phyloP scores from a whole-genome alignment of 176 grass and related monocot species.

The Neostapfia colusana region DNA sequence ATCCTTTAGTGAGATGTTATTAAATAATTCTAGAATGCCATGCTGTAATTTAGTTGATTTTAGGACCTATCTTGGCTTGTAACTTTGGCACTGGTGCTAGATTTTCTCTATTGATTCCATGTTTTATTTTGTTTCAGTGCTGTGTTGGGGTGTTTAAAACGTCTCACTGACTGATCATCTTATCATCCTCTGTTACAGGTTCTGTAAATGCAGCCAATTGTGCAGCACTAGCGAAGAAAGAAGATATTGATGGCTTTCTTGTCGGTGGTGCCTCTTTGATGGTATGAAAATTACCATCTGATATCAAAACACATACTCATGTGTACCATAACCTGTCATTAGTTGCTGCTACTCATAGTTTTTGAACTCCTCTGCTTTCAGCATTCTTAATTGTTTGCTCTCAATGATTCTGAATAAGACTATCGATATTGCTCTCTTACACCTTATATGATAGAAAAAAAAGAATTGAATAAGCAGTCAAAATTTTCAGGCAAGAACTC shows the following conservation, averaged over 20 bases:
- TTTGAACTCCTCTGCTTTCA: not conserved
- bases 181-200: constrained; percentile 52
- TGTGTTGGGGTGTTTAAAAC: not conserved
- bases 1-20: not conserved
- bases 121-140: constrained; percentile 10
- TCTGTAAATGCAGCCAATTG: constrained; percentile 87
- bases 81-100: not conserved
- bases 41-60: not conserved
- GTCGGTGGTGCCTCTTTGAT: constrained; percentile 93
- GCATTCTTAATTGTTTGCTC: not conserved
- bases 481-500: not conserved
- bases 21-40: not conserved
- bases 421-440: not conserved
- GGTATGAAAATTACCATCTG: constrained; percentile 38
- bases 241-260: constrained; percentile 98
- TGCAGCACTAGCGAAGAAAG: constrained; percentile 85
- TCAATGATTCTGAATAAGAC: not conserved
- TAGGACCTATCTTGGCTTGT: not conserved
- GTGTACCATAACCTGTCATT: not conserved
- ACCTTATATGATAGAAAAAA: not conserved
- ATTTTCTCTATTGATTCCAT: not conserved
- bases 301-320: not conserved
- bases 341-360: not conserved
- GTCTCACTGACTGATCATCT: not conserved
- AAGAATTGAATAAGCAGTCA: not conserved